Evolutionary conservation across 1,284 basidiomycete genomes (phyloP), one percentile per base, ranked within the genome.

Genomic region (Papiliotrema fonsecae): DNA sequence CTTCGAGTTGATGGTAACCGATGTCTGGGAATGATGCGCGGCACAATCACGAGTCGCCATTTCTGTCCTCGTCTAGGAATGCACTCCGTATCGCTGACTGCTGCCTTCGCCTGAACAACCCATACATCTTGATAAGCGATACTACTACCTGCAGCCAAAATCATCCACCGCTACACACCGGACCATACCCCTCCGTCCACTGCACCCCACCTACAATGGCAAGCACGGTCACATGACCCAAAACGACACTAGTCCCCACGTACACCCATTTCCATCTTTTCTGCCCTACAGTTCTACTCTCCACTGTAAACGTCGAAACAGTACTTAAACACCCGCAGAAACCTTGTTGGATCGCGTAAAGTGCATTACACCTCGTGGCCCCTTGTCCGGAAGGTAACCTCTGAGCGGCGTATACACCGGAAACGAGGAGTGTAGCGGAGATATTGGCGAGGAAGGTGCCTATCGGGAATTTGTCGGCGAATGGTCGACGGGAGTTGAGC

Each of bases 301-400:
- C 96, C 3, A 85, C 84, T 2, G 83, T 86, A 67, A 97, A 94
- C 11, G 93, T 98, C 72, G 88, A 92, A 54, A 99, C 81, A 0
- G 96, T 99, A 4, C 86, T 93, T 56, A 98, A 76, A 72, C 90
- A 92, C 7, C 93, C 96, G 66, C 93, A 97, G 65, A 92, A 97
- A 2, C 96, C 96, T 64, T 97, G 88, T 28, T 80, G 77, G 25
- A 98, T 74, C 1, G 88, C 90, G 65, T 87, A 83, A 40, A 94
- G 70, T 18, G 88, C 76, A 32, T 81, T 79, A 64, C 91, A 96
- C 36, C 80, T 77, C 24, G 50, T 59, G 3, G 64, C 2, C 77
- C 28, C 22, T 1, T 37, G 38, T 13, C 43, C 38, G 41, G 47
- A 54, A 0, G 67, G 61, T 3, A 79, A 70, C 50, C 81, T 81